Evolutionary conservation across 257 asterid species (phyloP).

Genomic region (Solanum infundibuliforme): DNA sequence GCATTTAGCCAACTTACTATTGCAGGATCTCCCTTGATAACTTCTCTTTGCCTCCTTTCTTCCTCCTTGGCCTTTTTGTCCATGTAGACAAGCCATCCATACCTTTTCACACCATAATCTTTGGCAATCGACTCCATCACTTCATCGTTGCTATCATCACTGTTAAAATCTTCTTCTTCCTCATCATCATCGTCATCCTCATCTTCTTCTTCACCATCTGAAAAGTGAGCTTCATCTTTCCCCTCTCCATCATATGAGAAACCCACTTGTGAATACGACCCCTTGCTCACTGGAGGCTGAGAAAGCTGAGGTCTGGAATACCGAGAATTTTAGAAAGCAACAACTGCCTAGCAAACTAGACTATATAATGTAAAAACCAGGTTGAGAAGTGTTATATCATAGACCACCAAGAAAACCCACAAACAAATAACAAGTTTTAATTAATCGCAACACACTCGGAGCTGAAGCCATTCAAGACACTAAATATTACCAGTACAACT

Average conservation of each 20-base stretch:
- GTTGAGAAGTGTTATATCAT: background rate
- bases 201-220: constrained; percentile 75
- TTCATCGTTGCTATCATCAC: constrained; percentile 94
- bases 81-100: constrained; percentile 97
- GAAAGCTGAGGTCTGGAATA: constrained; percentile 42
- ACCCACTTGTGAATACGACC: constrained; percentile 94
- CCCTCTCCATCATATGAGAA: constrained; percentile 86
- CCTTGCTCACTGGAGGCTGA: constrained; percentile 66
- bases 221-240: constrained; percentile 50
- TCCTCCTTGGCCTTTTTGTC: constrained; percentile 98
- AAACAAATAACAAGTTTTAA: background rate
- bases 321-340: background rate
- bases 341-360: background rate
- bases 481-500: background rate
- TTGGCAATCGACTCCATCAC: constrained; percentile 92
- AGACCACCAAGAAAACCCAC: background rate
- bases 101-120: constrained; percentile 92
- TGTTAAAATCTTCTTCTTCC: constrained; percentile 73
- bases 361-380: background rate
- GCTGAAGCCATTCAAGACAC: background rate
- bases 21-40: constrained; percentile 94
- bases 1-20: constrained; percentile 44
- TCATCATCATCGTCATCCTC: constrained; percentile 77
- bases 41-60: constrained; percentile 87
- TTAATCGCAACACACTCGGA: background rate